phyloP scores from a whole-genome alignment of 257 asterid genomes.

The Solanum peruvianum region DNA sequence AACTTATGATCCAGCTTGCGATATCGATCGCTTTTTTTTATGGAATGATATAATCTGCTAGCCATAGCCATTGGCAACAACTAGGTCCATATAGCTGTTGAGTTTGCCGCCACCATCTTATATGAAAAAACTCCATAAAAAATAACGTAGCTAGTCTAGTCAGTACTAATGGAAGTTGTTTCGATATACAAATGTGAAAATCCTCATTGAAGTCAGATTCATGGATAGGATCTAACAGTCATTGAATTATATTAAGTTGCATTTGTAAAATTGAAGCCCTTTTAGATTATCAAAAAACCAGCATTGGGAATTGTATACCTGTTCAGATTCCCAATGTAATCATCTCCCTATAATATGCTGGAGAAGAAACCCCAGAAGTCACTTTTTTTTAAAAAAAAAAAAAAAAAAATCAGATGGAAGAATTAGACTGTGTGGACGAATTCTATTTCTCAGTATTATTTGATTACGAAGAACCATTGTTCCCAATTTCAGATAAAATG shows the following conservation, averaged over 20 bases:
- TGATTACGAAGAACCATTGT: background rate
- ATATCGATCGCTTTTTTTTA: background rate
- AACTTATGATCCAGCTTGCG: background rate
- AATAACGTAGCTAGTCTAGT: background rate
- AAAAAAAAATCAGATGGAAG: background rate
- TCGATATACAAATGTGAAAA: background rate
- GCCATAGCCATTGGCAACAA: background rate
- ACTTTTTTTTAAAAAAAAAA: background rate
- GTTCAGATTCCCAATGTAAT: background rate
- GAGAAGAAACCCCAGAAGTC: background rate
- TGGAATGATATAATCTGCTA: background rate
- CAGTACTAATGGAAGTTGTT: background rate
- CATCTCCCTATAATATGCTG: background rate
- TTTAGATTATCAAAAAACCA: background rate
- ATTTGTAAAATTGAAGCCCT: background rate
- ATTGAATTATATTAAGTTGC: background rate
- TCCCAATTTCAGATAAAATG: constrained; percentile 2
- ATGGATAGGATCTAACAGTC: background rate
- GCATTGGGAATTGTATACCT: background rate
- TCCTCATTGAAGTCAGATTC: background rate
- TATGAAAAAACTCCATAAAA: background rate
- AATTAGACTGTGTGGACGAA: background rate
- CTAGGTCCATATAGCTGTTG: background rate
- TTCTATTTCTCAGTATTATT: background rate
- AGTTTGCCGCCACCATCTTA: background rate